A percentile compares a stretch with the other conserved stretches of the same genome.
These are phyloP conservation scores for Trichomonas tenax DNA, from an alignment of 208 protist genomes.

Conservation along the genomic window DNA sequence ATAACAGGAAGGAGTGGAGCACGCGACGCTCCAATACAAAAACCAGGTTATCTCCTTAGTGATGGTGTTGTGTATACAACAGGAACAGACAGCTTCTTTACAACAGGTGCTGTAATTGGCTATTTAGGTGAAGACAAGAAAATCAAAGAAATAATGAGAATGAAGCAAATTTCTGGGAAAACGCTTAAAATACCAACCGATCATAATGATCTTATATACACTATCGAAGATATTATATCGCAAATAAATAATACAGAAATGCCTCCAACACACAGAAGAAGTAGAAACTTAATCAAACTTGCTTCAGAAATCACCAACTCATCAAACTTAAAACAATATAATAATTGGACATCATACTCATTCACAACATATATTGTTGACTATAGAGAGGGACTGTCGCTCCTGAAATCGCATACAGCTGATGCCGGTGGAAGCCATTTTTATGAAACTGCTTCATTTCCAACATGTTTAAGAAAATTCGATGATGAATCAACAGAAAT, in stretches of 20 bases:
- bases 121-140: not conserved
- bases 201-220: not conserved
- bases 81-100: not conserved
- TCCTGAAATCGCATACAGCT: not conserved
- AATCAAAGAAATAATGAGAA: not conserved
- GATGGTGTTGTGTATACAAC: not conserved
- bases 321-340: not conserved
- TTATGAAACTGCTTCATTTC: not conserved
- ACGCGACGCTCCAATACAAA: not conserved
- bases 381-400: not conserved
- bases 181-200: not conserved
- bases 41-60: not conserved
- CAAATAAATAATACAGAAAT: not conserved
- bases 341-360: not conserved
- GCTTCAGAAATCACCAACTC: not conserved
- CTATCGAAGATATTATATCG: not conserved
- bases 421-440: not conserved
- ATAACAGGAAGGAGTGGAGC: not conserved
- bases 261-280: not conserved
- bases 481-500: not conserved
- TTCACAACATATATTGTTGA: not conserved
- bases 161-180: not conserved
- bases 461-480: not conserved
- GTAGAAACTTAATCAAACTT: not conserved
- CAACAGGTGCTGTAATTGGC: not conserved